phyloP scores from a whole-genome alignment of 2,329 filamentous ascomycete species.

The Phialophora tarda region DNA sequence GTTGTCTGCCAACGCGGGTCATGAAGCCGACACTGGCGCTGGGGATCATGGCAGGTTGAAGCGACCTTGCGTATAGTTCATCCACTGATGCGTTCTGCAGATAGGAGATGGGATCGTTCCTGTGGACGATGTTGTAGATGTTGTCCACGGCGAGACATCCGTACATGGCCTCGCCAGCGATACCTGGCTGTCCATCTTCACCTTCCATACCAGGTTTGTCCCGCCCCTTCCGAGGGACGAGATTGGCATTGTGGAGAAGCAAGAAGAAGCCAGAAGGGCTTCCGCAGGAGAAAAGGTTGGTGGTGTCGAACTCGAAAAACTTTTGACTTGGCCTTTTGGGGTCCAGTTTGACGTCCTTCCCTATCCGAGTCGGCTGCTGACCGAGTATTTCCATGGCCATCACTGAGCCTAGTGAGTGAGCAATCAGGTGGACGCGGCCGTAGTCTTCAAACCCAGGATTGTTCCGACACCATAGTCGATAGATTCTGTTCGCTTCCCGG shows the following conservation, averaged over 20 bases:
- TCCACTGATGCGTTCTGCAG: constrained; percentile 91
- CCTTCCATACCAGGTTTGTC: constrained; percentile 75
- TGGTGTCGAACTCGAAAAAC: constrained; percentile 89
- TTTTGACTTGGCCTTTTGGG: constrained; percentile 52
- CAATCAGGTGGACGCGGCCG: constrained; percentile 89
- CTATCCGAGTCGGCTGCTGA: constrained; percentile 77
- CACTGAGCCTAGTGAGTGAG: constrained; percentile 89
- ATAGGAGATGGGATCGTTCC: constrained; percentile 83
- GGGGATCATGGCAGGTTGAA: constrained; percentile 81
- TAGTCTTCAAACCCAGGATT: constrained; percentile 82
- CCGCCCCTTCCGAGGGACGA: constrained; percentile 77
- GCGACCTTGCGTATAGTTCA: constrained; percentile 72
- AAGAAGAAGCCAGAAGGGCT: constrained; percentile 94
- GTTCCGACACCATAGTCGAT: constrained; percentile 90
- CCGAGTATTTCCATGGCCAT: constrained; percentile 94
- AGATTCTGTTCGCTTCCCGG: constrained; percentile 92
- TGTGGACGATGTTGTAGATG: constrained; percentile 88
- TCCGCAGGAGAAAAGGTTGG: constrained; percentile 84
- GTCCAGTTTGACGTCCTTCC: constrained; percentile 52
- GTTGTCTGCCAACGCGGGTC: constrained; percentile 66
- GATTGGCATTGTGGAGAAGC: constrained; percentile 71
- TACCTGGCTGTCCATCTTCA: constrained; percentile 63
- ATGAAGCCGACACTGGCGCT: constrained; percentile 70
- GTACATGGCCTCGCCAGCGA: constrained; percentile 81
- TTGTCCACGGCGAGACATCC: constrained; percentile 95